Evolutionary conservation across 768 basidiomycete genomes (phyloP), one percentile per base, ranked within the genome.

Genomic region (Stropharia rugosoannulata): DNA sequence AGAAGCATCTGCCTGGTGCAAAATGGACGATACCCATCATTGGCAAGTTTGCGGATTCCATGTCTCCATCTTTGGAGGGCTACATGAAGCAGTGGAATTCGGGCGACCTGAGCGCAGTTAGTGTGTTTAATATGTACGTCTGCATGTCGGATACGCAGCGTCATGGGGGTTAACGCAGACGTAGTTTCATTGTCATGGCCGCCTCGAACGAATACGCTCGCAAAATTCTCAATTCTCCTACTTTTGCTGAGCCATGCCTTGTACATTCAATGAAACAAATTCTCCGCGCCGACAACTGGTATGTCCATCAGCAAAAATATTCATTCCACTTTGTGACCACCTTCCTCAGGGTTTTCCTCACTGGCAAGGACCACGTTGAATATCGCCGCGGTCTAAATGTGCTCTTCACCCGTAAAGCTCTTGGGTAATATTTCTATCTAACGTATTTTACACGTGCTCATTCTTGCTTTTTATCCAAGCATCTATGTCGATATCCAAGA

Each of bases 141-240:
- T 51, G 40, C 35, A 39, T 36, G 36, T 16, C 35, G 35, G 38
- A 25, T 18, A 36, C 43, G 13, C n/a, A 37, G 36, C 32, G 15
- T 53, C 11, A 22, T 50, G 6, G 8, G 36, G 19, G 43, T 65
- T 52, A 60, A 44, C 38, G 47, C 12, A 22, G 35, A 29, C 22
- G 41, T 67, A 99, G 97, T 64, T 98, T 98, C 73, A 98, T 99
- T 67, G 97, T 99, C 66, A 95, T 98, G 85, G 94, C 95, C 19
- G 92, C 96, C 7, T 87, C 91, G 3, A 98, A 94, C 64, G 89
- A 96, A 62, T 93, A 85, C 71, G 78, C 95, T 10, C 89, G 96
- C 66, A 98, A 96, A 74, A 95, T 98, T 63, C 78, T 99, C 68
- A 98, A 98, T 77, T 94, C 94, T 4, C 96, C 97, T 0, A 81